Percentiles rank a stretch among this genome's conserved stretches.
These are phyloP conservation scores for Hapsidospora chrysogenum DNA, from an alignment of 495 filamentous ascomycete genomes.

Conservation along the genomic window DNA sequence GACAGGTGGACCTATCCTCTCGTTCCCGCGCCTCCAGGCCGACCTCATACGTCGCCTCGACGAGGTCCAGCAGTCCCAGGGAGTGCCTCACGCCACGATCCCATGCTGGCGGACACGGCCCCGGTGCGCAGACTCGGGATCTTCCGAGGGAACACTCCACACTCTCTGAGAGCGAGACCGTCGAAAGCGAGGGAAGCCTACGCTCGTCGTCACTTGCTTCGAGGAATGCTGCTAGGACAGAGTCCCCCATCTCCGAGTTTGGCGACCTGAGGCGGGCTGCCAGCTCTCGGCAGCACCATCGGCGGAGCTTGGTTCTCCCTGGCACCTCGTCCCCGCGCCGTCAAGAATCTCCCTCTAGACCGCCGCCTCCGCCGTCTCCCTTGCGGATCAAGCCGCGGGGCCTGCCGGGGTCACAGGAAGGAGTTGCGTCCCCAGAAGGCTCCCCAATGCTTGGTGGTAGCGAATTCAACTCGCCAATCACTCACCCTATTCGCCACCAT, in stretches of 20 bases:
- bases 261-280: constrained; percentile 49
- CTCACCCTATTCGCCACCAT: constrained; percentile 36
- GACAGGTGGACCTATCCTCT: constrained; percentile 25
- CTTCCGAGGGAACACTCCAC: constrained; percentile 36
- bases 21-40: constrained; percentile 18
- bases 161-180: constrained; percentile 56
- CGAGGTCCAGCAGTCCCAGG: constrained; percentile 78
- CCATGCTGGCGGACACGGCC: constrained; percentile 48
- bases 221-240: constrained; percentile 47
- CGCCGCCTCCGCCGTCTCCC: constrained; percentile 64
- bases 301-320: constrained; percentile 65
- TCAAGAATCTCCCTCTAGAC: constrained; percentile 68
- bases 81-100: constrained; percentile 87
- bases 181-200: constrained; percentile 73
- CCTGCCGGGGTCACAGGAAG: constrained; percentile 55
- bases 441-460: constrained; percentile 71
- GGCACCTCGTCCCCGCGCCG: constrained; percentile 60
- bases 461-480: constrained; percentile 60
- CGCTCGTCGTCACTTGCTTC: constrained; percentile 64
- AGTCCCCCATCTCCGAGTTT: constrained; percentile 80
- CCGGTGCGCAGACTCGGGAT: constrained; percentile 43
- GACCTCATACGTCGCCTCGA: constrained; percentile 29
- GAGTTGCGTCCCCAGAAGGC: constrained; percentile 66
- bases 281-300: constrained; percentile 60
- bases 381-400: constrained; percentile 72